phyloP scores from a whole-genome alignment of 768 basidiomycete genomes.

The Mycena olivaceomarginata region DNA sequence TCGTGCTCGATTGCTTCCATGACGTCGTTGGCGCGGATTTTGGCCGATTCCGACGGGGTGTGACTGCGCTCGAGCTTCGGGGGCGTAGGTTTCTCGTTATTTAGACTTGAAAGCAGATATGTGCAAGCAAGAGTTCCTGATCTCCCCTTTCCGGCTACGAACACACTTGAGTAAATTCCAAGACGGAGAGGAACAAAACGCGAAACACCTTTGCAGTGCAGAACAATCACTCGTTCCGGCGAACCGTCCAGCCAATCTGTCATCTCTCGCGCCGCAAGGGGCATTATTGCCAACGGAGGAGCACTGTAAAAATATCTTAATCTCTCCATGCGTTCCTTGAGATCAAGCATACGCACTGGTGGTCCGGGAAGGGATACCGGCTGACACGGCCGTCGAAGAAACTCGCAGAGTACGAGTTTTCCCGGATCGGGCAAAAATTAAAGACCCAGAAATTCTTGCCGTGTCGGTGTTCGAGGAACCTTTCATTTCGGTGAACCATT shows the following conservation, averaged over 20 bases:
- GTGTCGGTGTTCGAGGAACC: constrained; percentile 84
- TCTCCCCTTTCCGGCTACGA: constrained; percentile 86
- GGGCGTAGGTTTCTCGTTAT: constrained; percentile 63
- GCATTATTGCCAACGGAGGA: constrained; percentile 85
- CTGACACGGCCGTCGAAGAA: constrained; percentile 86
- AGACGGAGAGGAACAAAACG: constrained; percentile 24
- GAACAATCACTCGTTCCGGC: constrained; percentile 81
- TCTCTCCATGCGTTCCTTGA: not conserved
- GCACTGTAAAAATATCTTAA: constrained; percentile 63
- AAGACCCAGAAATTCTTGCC: constrained; percentile 90
- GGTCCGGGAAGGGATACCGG: constrained; percentile 93
- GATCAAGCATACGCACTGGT: constrained; percentile 75
- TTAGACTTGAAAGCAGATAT: constrained; percentile 79
- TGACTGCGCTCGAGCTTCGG: constrained; percentile 69
- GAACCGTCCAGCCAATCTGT: constrained; percentile 81
- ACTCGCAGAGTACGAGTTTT: constrained; percentile 85
- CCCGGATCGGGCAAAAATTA: constrained; percentile 89
- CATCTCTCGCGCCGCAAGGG: constrained; percentile 85
- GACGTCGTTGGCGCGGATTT: constrained; percentile 66
- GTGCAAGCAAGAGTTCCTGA: constrained; percentile 92
- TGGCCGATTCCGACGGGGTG: constrained; percentile 68
- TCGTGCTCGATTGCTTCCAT: constrained; percentile 68
- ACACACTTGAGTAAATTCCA: not conserved
- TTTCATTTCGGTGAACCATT: not conserved
- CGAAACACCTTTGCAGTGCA: constrained; percentile 89